Evolutionary conservation across 352 stramenopile species (phyloP), one percentile per base, ranked within the genome.

Genomic region (Pythium plurisporium): DNA sequence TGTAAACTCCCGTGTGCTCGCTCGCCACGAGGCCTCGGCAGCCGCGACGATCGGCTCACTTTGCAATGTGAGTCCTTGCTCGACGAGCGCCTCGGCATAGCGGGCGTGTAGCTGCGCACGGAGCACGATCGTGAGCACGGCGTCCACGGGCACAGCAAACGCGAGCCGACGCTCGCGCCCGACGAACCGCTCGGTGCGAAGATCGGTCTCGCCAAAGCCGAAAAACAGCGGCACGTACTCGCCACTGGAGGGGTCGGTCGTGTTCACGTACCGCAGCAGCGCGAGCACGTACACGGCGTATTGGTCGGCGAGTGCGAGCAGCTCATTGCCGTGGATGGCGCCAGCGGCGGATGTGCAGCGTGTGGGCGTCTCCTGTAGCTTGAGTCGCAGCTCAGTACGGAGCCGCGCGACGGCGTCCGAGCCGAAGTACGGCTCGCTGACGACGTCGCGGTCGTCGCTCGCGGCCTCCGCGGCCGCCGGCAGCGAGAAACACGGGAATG

Each of bases 151-250:
- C 43, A 70, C 41, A 51, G 55, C 29, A 25, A 55, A 58, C 19
- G 53, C 25, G 48, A 67, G 26, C 3, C 46, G 57, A 2, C 72
- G 65, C 12, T 73, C 58, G 7, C 55, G 55, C 2, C 72, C 65
- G 10, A 75, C 44, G 1, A 77, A 20, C n/a, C 67, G 55, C 29
- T 85, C 68, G 2, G 31, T 31, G 14, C 65, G 41, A n/a, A 83
- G 34, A 31, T 76, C 58, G n/a, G 68, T 46, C 7, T 46, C 63
- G 5, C 58, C 67, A 45, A 76, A 69, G 4, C 76, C 79, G 50
- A 75, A 72, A 46, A 89, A 84, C 0, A 89, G 57, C 20, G 72
- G 70, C 0, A 67, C 50, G 53, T 75, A 85, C 22, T 25, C 46
- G 6, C 40, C 47, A 1, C 36, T 20, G 20, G 55, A 5, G 31